Conservation (phyloP, 2,329 filamentous ascomycete genomes). For the Teratosphaeria nubilosa region DNA sequence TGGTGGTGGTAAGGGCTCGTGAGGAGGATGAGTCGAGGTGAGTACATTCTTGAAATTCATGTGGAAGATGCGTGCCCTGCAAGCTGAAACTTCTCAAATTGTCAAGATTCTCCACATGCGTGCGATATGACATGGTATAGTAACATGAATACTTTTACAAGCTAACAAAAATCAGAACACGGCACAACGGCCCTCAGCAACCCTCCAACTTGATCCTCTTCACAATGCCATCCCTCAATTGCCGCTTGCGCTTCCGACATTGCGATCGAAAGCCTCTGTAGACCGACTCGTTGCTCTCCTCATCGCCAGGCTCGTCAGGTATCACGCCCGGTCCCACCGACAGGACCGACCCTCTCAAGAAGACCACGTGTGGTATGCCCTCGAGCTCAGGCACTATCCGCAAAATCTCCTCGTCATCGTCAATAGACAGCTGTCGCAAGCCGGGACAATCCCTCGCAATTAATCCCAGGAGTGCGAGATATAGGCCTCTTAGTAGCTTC, state of each 20-base stretch:
- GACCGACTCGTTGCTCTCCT: background rate
- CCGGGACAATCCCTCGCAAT: slow-evolving; percentile 12
- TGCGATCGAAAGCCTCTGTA: background rate
- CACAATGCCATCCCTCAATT: background rate
- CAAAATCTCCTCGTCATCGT: slow-evolving; percentile 8
- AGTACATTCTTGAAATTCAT: background rate
- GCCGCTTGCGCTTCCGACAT: background rate
- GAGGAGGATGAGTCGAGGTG: background rate
- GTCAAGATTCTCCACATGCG: no score
- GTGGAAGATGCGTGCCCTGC: no score
- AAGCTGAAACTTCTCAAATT: no score
- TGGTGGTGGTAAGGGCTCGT: background rate
- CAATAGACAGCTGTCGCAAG: slow-evolving; percentile 8
- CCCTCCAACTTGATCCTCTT: background rate
- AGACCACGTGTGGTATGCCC: background rate
- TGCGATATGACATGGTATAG: no score
- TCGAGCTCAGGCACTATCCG: slow-evolving; percentile 7
- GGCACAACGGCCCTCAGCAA: background rate
- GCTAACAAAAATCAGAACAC: no score
- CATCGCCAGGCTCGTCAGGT: background rate
- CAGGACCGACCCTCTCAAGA: background rate
- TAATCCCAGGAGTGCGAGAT: slow-evolving; percentile 14
- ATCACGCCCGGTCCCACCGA: background rate
- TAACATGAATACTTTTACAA: no score
- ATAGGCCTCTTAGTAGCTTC: slow-evolving; percentile 15